Conservation (phyloP, 306 rosid genomes). For the apple (Malus domestica) region ASM211411v1 NC_041793.1:40997001-40997500, state of each 20-base stretch:
- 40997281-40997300: neutral
- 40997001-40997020: neutral
- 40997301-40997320: neutral
- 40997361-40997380: slow-evolving; percentile 26
- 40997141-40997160: neutral
- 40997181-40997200: neutral
- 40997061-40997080: neutral
- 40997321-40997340: neutral
- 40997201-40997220: neutral
- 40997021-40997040: neutral
- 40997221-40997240: neutral
- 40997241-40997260: neutral
- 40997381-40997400: slow-evolving; percentile 84
- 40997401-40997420: slow-evolving; percentile 94
- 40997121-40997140: neutral
- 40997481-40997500: neutral
- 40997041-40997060: neutral
- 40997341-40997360: neutral
- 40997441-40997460: slow-evolving; percentile 98
- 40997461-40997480: slow-evolving; percentile 42
- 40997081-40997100: neutral
- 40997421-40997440: slow-evolving; percentile 93
- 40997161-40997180: neutral
- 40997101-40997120: neutral
- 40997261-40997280: neutral